phyloP scores from a whole-genome alignment of 2,329 filamentous ascomycete species.

The Fusarium citri region DNA sequence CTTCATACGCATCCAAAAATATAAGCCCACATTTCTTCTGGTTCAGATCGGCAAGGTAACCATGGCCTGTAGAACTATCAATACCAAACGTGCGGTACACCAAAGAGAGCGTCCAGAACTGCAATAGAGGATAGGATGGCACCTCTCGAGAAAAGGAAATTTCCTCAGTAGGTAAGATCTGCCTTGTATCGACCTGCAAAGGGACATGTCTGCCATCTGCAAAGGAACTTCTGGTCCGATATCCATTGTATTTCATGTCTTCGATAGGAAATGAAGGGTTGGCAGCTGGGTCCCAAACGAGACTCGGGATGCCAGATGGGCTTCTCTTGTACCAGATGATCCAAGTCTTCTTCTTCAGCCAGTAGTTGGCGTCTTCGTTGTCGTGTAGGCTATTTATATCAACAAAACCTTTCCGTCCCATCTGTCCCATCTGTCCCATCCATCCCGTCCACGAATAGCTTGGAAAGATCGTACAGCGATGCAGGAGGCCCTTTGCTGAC shows the following conservation, averaged over 20 bases:
- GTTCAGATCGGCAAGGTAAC: background rate
- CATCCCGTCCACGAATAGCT: conserved; percentile 31
- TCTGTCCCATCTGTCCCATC: background rate
- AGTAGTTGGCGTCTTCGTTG: background rate
- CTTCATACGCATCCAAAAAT: conserved; percentile 13
- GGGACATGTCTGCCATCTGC: background rate
- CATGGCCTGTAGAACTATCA: background rate
- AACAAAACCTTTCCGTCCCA: background rate
- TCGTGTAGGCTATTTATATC: background rate
- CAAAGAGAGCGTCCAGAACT: conserved; percentile 29
- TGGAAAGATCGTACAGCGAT: conserved; percentile 14
- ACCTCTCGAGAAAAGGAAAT: background rate
- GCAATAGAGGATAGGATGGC: conserved; percentile 9
- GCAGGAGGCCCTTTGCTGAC: background rate
- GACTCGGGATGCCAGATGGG: background rate
- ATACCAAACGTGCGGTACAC: conserved; percentile 2
- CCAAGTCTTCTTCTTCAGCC: conserved; percentile 8
- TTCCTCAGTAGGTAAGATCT: background rate
- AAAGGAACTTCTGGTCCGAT: background rate
- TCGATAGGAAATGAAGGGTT: background rate
- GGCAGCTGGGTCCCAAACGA: conserved; percentile 9
- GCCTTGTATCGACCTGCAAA: background rate
- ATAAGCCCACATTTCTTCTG: background rate
- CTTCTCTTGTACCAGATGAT: conserved; percentile 31
- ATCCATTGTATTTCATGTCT: background rate